A percentile compares a stretch with the other conserved stretches of the same genome.
Conservation (phyloP, 192 early-diverging fungal genomes). For the Umbelopsis sp. region DNA sequence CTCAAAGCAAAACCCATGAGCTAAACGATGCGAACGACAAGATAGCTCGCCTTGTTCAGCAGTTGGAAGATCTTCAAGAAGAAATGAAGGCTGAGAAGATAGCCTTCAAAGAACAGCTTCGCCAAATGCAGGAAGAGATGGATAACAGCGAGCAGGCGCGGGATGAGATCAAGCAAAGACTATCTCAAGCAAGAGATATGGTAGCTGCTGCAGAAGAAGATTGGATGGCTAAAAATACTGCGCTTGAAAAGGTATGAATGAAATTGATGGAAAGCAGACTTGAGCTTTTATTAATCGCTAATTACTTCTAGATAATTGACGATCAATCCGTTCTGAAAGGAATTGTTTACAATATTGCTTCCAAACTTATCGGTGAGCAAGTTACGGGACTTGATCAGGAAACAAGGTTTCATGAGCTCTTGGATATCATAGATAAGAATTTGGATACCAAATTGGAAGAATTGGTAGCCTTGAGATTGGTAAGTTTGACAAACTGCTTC, state of each 20-base stretch:
- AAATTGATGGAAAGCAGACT: background rate
- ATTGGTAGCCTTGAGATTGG: background rate
- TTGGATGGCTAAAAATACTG: conserved; percentile 37
- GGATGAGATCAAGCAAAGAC: conserved; percentile 32
- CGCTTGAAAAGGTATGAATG: conserved; percentile 20
- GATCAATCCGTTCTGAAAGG: background rate
- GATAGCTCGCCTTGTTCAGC: background rate
- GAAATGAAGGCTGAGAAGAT: background rate
- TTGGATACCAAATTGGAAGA: background rate
- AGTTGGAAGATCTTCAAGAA: background rate
- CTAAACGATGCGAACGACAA: background rate
- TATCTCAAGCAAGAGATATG: conserved; percentile 33
- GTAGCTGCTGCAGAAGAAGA: conserved; percentile 32
- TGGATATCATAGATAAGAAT: background rate
- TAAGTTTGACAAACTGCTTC: background rate
- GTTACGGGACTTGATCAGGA: background rate
- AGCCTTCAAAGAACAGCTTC: background rate
- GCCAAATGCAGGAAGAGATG: conserved; percentile 20
- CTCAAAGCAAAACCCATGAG: background rate
- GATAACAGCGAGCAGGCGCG: conserved; percentile 29
- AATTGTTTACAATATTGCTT: background rate
- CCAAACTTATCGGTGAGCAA: background rate
- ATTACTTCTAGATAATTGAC: background rate
- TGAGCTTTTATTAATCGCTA: background rate
- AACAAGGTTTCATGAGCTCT: background rate